Conservation (phyloP, 2,329 filamentous ascomycete genomes). For the Coniochaeta sp. region DNA sequence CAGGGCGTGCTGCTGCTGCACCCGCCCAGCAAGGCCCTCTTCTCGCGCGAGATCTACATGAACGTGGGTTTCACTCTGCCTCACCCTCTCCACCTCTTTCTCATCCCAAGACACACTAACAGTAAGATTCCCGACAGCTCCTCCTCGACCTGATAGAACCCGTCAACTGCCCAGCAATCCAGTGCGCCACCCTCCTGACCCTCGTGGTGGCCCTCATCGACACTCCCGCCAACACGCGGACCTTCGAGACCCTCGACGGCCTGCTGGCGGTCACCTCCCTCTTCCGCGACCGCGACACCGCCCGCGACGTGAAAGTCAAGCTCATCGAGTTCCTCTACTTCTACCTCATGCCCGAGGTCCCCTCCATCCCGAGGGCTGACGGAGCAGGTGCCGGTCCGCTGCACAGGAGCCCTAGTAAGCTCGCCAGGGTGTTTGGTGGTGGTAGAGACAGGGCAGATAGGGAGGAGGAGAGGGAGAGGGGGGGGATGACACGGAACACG, state of each 20-base stretch:
- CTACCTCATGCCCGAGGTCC: constrained; percentile 91
- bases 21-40: constrained; percentile 79
- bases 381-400: constrained; percentile 36
- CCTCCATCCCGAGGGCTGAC: constrained; percentile 43
- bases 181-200: constrained; percentile 82
- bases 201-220: constrained; percentile 86
- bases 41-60: constrained; percentile 88
- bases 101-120: constrained; percentile 1
- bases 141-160: constrained; percentile 92
- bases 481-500: constrained; percentile 52
- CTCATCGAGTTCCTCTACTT: constrained; percentile 98
- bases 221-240: constrained; percentile 78
- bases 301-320: constrained; percentile 85
- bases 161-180: constrained; percentile 84
- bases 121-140: constrained; percentile 36
- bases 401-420: constrained; percentile 63
- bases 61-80: constrained; percentile 51
- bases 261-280: constrained; percentile 85
- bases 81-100: not conserved
- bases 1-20: constrained; percentile 86
- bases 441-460: constrained; percentile 24
- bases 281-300: constrained; percentile 83
- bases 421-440: constrained; percentile 48
- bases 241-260: constrained; percentile 87
- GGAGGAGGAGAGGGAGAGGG: constrained; percentile 24